These are phyloP conservation scores for Albugo laibachii DNA, from an alignment of 352 stramenopile species.

Conservation along the genomic window DNA sequence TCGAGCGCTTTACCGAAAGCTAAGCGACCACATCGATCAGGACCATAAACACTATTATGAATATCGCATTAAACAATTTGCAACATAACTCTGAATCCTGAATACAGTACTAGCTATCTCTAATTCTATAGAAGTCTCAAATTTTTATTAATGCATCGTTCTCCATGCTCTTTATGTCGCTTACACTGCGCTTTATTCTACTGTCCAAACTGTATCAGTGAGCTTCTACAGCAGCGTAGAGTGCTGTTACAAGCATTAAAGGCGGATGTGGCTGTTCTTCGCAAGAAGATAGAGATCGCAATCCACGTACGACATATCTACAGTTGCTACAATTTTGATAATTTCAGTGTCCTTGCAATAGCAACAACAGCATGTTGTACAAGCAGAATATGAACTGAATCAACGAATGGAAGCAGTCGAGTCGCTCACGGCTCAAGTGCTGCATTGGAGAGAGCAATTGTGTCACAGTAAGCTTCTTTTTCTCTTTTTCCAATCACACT, in stretches of 20 bases:
- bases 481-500: not conserved
- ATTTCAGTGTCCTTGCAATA: not conserved
- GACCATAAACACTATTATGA: too few relatives aligned
- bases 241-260: constrained; percentile 56
- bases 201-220: constrained; percentile 40
- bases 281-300: constrained; percentile 53
- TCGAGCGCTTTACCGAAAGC: too few relatives aligned
- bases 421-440: not conserved
- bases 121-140: too few relatives aligned
- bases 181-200: constrained; percentile 24
- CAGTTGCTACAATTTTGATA: not conserved
- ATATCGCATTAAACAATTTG: too few relatives aligned
- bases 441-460: not conserved
- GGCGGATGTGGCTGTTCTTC: constrained; percentile 55
- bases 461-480: not conserved
- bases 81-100: too few relatives aligned
- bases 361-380: not conserved
- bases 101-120: too few relatives aligned
- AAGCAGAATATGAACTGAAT: not conserved
- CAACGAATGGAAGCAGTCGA: not conserved
- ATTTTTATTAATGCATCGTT: too few relatives aligned
- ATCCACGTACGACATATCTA: constrained; percentile 19
- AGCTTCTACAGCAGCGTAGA: constrained; percentile 49
- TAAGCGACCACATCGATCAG: too few relatives aligned
- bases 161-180: constrained; percentile 28